These are phyloP conservation scores for Zygnema circumcarinatum DNA, from an alignment of 139 green algal genomes.

Conservation along the genomic window DNA sequence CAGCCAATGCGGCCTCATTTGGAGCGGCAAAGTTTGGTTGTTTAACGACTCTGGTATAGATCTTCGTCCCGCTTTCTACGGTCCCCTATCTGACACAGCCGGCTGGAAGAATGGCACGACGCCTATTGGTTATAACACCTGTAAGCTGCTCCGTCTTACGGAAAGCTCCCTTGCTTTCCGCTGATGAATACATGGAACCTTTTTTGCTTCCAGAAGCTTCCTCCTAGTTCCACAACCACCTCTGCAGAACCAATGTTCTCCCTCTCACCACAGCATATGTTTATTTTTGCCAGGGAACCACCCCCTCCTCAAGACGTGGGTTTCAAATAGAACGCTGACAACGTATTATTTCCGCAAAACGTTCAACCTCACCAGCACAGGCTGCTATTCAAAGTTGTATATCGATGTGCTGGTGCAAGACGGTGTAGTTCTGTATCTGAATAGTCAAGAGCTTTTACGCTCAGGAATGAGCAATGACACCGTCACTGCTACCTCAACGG, in stretches of 20 bases:
- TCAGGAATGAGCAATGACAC: neutral
- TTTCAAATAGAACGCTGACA: neutral
- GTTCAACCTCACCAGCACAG: conserved; percentile 5
- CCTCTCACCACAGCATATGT: no score
- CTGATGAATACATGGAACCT: no score
- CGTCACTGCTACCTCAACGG: neutral
- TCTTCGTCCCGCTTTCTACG: neutral
- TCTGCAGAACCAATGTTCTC: no score
- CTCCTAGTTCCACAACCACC: no score
- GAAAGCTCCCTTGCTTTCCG: no score
- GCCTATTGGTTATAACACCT: conserved; percentile 8
- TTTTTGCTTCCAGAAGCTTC: no score
- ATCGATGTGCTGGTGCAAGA: neutral
- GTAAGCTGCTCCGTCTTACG: neutral
- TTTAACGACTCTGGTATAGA: neutral
- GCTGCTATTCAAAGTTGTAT: neutral
- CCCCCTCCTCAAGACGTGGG: neutral
- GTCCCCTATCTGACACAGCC: neutral
- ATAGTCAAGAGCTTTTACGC: neutral
- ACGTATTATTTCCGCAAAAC: conserved; percentile 9
- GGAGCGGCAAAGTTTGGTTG: neutral
- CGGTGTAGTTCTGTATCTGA: conserved; percentile 8
- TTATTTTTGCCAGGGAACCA: neutral
- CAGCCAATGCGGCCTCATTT: neutral
- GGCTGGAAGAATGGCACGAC: conserved; percentile 1